These are phyloP conservation scores for Candida cerambycidarum DNA, from an alignment of 805 yeast genomes.

Conservation along the genomic window DNA sequence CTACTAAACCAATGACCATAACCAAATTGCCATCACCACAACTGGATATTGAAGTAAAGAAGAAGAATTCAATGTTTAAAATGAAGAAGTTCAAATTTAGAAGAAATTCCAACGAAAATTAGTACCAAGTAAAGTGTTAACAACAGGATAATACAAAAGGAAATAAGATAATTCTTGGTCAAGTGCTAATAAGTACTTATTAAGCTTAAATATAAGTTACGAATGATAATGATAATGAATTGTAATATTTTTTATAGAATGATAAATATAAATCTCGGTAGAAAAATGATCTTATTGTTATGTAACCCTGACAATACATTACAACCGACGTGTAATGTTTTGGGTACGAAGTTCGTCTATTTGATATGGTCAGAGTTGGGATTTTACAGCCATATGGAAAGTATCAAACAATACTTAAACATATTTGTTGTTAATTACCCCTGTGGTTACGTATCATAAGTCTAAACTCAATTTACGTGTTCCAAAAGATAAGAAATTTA, in stretches of 20 bases:
- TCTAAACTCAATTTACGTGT: too few species aligned
- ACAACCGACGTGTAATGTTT: not conserved
- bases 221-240: conserved; percentile 9
- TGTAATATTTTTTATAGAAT: conserved; percentile 12
- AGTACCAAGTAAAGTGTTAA: not conserved
- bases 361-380: too few species aligned
- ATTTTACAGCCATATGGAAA: too few species aligned
- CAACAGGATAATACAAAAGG: too few species aligned
- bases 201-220: not conserved
- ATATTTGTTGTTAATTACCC: too few species aligned
- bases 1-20: conserved; percentile 7
- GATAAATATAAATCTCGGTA: conserved; percentile 4
- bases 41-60: conserved; percentile 16
- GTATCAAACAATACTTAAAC: too few species aligned
- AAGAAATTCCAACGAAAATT: conserved; percentile 25
- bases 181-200: too few species aligned
- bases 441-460: too few species aligned
- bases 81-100: conserved; percentile 30
- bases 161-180: too few species aligned
- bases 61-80: conserved; percentile 13
- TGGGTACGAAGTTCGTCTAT: too few species aligned
- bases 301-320: not conserved
- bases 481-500: not conserved
- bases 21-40: conserved; percentile 17
- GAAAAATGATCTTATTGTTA: conserved; percentile 2